phyloP scores from a whole-genome alignment of 2,329 filamentous ascomycete genomes.

The Colletotrichum gigasporum region DNA sequence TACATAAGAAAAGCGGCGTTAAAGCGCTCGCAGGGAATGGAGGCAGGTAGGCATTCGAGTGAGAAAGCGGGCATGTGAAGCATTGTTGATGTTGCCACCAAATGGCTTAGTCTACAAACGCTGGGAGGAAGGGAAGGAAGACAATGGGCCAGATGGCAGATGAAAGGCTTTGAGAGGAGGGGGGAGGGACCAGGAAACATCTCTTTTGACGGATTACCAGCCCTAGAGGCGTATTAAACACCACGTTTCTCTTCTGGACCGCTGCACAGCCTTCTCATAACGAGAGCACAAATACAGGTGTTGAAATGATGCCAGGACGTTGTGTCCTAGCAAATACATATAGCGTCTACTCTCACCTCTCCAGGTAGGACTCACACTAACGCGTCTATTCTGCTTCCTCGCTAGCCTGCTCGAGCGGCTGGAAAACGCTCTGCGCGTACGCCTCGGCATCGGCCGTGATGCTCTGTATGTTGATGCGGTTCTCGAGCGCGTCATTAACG shows the following conservation, averaged over 20 bases:
- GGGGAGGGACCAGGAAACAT: not conserved
- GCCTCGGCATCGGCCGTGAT: slow-evolving; percentile 72
- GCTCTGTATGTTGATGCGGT: slow-evolving; percentile 68
- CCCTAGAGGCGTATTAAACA: slow-evolving; percentile 21
- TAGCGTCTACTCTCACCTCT: not conserved
- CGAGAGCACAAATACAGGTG: too few relatives aligned
- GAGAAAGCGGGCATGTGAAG: slow-evolving; percentile 4
- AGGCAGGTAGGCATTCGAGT: not conserved
- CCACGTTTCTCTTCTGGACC: slow-evolving; percentile 10
- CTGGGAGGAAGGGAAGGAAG: not conserved
- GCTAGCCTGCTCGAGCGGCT: slow-evolving; percentile 38
- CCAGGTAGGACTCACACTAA: too few relatives aligned
- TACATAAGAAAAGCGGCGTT: slow-evolving; percentile 10
- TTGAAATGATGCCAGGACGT: too few relatives aligned
- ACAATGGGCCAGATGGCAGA: too few relatives aligned
- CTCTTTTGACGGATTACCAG: slow-evolving; percentile 12
- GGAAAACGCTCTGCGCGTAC: slow-evolving; percentile 60
- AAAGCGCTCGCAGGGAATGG: not conserved
- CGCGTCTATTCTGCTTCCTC: slow-evolving; percentile 20
- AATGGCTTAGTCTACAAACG: not conserved
- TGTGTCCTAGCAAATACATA: too few relatives aligned
- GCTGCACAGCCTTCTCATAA: too few relatives aligned
- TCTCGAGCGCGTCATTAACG: slow-evolving; percentile 72
- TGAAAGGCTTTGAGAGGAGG: not conserved
- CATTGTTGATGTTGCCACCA: not conserved